Evolutionary conservation across 345 rosid genomes (phyloP).

Genomic region (Excoecaria agallocha): DNA sequence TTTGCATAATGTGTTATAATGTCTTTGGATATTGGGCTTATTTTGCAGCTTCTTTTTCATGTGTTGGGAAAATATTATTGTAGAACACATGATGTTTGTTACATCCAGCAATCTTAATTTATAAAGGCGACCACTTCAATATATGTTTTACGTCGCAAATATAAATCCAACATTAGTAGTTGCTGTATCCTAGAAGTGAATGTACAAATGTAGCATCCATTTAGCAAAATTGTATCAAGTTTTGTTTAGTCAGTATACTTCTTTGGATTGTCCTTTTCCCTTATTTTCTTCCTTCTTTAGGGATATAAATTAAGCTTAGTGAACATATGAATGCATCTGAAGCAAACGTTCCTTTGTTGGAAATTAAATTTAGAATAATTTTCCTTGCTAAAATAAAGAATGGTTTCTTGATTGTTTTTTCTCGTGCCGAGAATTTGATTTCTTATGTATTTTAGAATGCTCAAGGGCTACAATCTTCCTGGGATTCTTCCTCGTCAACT

Average conservation of each 20-base stretch:
- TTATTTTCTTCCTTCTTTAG: background rate
- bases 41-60: background rate
- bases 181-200: background rate
- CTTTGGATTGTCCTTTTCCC: background rate
- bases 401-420: background rate
- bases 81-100: background rate
- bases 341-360: background rate
- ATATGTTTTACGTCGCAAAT: background rate
- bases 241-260: background rate
- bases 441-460: constrained; percentile 28
- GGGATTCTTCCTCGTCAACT: constrained; percentile 69
- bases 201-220: background rate
- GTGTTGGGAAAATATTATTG: background rate
- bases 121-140: background rate
- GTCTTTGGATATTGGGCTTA: background rate
- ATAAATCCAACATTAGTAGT: background rate
- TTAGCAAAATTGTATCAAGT: background rate
- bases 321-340: background rate
- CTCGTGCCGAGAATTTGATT: background rate
- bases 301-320: background rate
- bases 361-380: too few species aligned
- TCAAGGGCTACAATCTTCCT: constrained; percentile 53
- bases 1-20: background rate
- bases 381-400: background rate
- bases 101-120: background rate